Conservation (phyloP, 202 grass and related monocot species). For the Zizania palustris region DNA sequence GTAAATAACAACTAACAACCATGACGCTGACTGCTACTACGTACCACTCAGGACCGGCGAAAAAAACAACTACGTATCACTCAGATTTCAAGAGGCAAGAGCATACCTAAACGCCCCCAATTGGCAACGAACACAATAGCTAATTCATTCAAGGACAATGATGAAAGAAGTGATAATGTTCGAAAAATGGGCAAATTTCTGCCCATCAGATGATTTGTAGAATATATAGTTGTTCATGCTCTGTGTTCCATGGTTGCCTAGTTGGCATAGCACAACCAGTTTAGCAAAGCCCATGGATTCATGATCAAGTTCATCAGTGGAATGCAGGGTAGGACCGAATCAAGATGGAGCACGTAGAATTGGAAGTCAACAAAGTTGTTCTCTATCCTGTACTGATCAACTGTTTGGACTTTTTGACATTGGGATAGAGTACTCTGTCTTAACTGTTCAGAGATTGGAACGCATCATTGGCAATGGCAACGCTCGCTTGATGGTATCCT, state of each 20-base stretch:
- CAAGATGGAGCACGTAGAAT: constrained; percentile 11
- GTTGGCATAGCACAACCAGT: neutral
- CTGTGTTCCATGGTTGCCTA: neutral
- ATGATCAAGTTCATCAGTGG: neutral
- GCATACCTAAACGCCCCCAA: constrained; percentile 35
- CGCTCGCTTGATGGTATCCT: too few relatives aligned
- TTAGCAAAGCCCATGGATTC: neutral
- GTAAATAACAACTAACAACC: constrained; percentile 38
- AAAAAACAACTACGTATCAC: neutral
- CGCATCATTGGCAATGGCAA: neutral
- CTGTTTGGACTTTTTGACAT: neutral
- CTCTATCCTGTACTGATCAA: constrained; percentile 3
- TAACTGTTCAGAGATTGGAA: constrained; percentile 8
- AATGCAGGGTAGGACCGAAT: neutral
- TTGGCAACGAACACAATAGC: neutral
- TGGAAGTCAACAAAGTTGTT: constrained; percentile 7
- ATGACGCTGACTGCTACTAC: constrained; percentile 29
- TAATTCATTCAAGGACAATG: neutral
- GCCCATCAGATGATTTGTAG: neutral
- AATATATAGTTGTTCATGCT: too few relatives aligned
- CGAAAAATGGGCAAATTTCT: neutral
- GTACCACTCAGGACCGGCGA: neutral
- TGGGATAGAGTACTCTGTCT: neutral
- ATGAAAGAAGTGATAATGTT: neutral
- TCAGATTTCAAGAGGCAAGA: constrained; percentile 10